A percentile compares a stretch with the other conserved stretches of the same genome.
phyloP scores from a whole-genome alignment of 805 yeast genomes.

The Kazachstania bromeliacearum region DNA sequence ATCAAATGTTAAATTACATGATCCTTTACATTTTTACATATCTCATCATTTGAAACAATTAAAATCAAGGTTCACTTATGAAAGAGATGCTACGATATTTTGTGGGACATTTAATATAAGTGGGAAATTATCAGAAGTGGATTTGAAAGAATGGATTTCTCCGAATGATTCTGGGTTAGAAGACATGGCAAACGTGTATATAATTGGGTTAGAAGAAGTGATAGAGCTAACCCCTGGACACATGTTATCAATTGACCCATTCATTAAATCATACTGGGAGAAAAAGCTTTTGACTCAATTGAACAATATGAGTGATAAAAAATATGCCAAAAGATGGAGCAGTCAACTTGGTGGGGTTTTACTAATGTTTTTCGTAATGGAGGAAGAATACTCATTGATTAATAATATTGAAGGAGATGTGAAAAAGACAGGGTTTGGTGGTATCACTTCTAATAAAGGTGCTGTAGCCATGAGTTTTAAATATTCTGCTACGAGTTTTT shows the following conservation, averaged over 20 bases:
- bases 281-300: conserved; percentile 41
- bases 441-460: conserved; percentile 77
- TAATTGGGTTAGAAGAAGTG: conserved; percentile 83
- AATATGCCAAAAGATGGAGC: conserved; percentile 53
- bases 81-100: conserved; percentile 52
- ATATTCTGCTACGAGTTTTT: conserved; percentile 57
- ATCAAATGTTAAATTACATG: conserved; percentile 57
- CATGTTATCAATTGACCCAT: conserved; percentile 68
- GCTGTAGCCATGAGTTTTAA: conserved; percentile 64
- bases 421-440: conserved; percentile 91
- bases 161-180: conserved; percentile 37
- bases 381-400: conserved; percentile 41
- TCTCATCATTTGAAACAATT: conserved; percentile 50
- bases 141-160: conserved; percentile 68
- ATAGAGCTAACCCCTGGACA: conserved; percentile 77
- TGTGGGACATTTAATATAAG: conserved; percentile 84
- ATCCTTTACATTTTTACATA: conserved; percentile 81
- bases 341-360: conserved; percentile 84
- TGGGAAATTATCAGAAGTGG: conserved; percentile 52
- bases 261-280: conserved; percentile 57
- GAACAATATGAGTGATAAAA: conserved; percentile 31
- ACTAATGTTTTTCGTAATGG: conserved; percentile 56
- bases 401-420: conserved; percentile 58
- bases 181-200: conserved; percentile 55
- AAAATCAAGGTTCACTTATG: conserved; percentile 46